Conservation (phyloP, 2,329 filamentous ascomycete species). For the Fusarium ambrosium region DNA sequence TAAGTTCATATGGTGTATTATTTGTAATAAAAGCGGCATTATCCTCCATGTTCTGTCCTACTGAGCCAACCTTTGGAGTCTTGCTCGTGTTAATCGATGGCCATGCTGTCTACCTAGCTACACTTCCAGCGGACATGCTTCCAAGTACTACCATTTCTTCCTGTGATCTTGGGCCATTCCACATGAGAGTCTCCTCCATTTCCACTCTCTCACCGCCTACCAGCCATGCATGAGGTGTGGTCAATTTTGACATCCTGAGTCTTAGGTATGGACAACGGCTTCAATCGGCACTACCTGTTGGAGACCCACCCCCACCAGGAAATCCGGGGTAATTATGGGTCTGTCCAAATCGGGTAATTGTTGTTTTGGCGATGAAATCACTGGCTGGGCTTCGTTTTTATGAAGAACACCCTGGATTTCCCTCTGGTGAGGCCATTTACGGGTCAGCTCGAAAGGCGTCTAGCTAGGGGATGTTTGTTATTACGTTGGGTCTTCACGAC, state of each 20-base stretch:
- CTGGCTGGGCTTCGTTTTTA: background rate
- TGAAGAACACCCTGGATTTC: background rate
- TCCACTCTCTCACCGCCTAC: background rate
- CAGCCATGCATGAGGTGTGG: background rate
- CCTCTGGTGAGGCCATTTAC: background rate
- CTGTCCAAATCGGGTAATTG: background rate
- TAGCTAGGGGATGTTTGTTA: too few species aligned
- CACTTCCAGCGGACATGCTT: background rate
- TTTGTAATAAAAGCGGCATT: slow-evolving; percentile 41
- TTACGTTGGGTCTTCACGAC: too few species aligned
- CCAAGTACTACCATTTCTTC: background rate
- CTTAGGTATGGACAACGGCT: background rate
- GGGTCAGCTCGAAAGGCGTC: background rate
- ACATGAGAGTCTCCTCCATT: background rate
- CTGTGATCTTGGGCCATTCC: background rate
- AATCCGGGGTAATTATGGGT: background rate
- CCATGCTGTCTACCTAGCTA: background rate
- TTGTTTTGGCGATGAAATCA: background rate
- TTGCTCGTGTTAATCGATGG: background rate
- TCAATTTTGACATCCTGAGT: background rate
- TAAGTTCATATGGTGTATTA: background rate
- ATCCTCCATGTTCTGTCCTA: background rate
- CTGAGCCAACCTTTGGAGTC: background rate
- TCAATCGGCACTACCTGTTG: background rate
- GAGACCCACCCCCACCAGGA: background rate